A percentile compares a stretch with the other conserved stretches of the same genome.
These are phyloP conservation scores for Hypoxylon sp. DNA, from an alignment of 2,329 filamentous ascomycete genomes.

Conservation along the genomic window DNA sequence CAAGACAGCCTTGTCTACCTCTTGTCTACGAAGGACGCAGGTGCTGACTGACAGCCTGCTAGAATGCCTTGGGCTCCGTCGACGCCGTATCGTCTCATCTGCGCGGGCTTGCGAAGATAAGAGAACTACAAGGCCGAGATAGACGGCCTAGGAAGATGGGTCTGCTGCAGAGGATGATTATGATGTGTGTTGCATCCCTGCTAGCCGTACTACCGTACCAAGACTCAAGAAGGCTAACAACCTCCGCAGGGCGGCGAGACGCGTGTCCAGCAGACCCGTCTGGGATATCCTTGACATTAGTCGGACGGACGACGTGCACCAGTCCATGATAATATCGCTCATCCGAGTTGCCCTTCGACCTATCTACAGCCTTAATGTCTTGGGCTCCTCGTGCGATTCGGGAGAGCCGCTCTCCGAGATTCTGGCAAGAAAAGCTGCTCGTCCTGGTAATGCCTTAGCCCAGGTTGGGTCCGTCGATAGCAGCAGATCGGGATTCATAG, in stretches of 20 bases:
- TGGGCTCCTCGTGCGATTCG: constrained; percentile 38
- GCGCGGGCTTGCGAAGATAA: constrained; percentile 49
- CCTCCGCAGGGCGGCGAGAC: constrained; percentile 50
- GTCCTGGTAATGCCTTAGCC: constrained; percentile 27
- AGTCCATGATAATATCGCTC: constrained; percentile 56
- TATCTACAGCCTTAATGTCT: constrained; percentile 43
- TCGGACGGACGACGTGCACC: constrained; percentile 51
- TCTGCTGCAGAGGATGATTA: constrained; percentile 54
- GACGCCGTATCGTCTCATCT: constrained; percentile 55
- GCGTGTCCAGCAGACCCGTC: constrained; percentile 50
- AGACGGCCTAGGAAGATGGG: constrained; percentile 43
- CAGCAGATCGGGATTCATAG: constrained; percentile 56
- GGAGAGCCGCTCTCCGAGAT: constrained; percentile 41
- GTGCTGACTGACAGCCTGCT: constrained; percentile 23
- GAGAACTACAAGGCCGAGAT: constrained; percentile 43
- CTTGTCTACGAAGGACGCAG: too few species aligned
- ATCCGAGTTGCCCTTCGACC: constrained; percentile 55
- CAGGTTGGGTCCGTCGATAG: constrained; percentile 43
- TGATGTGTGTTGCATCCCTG: constrained; percentile 47
- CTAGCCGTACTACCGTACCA: neutral
- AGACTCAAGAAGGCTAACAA: constrained; percentile 28
- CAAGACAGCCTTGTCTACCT: constrained; percentile 1
- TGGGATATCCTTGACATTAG: constrained; percentile 50
- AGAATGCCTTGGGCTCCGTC: constrained; percentile 54
- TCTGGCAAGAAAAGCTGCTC: constrained; percentile 39